phyloP scores from a whole-genome alignment of 2,329 filamentous ascomycete species.

The Hypoxylon rubiginosum region DNA sequence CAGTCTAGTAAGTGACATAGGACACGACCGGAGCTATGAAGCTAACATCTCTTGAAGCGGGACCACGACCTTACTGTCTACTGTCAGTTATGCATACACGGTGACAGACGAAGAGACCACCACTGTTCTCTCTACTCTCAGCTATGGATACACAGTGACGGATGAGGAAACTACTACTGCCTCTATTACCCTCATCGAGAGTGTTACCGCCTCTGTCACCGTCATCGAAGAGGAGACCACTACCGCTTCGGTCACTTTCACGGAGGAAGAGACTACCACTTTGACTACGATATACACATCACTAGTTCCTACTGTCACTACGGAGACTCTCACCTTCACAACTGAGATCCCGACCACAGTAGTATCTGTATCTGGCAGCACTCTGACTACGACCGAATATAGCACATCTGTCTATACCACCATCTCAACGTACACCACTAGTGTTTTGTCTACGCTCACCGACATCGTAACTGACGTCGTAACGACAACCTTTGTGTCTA shows the following conservation, averaged over 20 bases:
- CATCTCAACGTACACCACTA: constrained; percentile 38
- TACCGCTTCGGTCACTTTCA: constrained; percentile 29
- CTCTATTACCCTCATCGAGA: constrained; percentile 23
- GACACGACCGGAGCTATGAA: background rate
- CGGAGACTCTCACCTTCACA: constrained; percentile 40
- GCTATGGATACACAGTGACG: constrained; percentile 24
- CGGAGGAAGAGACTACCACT: constrained; percentile 34
- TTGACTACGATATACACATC: constrained; percentile 43
- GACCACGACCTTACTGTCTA: constrained; percentile 36
- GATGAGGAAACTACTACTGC: constrained; percentile 34
- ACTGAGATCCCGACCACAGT: constrained; percentile 45
- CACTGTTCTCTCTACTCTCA: constrained; percentile 12
- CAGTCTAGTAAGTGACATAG: constrained; percentile 22
- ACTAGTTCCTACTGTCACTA: constrained; percentile 42
- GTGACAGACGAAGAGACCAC: constrained; percentile 29
- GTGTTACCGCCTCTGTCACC: constrained; percentile 31
- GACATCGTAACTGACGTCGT: constrained; percentile 27
- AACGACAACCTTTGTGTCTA: constrained; percentile 41
- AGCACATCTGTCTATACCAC: constrained; percentile 45
- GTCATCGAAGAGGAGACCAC: constrained; percentile 22
- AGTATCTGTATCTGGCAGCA: constrained; percentile 39
- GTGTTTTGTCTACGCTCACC: constrained; percentile 37
- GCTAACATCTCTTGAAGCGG: constrained; percentile 38
- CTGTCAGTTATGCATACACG: constrained; percentile 33
- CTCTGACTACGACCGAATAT: constrained; percentile 42